Base-by-base conservation (phyloP, 148 eudicot species). In the Selenicereus undatus region DNA sequence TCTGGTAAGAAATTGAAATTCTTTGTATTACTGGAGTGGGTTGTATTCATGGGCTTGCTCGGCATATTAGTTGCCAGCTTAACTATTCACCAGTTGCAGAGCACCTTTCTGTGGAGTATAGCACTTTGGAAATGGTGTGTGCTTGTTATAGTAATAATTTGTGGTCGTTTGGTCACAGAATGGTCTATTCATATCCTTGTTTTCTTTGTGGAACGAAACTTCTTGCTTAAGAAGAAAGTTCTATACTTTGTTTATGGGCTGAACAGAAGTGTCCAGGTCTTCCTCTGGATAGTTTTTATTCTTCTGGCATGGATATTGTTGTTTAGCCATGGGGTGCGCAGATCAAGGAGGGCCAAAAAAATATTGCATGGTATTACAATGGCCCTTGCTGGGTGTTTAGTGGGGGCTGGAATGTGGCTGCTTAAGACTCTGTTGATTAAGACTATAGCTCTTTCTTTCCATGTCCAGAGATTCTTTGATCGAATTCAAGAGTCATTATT, bases 61-160 rank as follows among this genome's bases (percentile, higher is more conserved):
- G 88, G 83, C n/a, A 43, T 88, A 27, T 83, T 93, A 26, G 84
- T 89, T 74, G 39, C 86, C 58, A 93, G 97, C 80, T 78, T 87
- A 78, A 86, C 87, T 7, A 77, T 90, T 35, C 73, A 74, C 21
- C 87, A 65, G 71, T 74, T 91, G 78, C 69, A 76, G 24, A 54
- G 72, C 24, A 7, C 26, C 21, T 26, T 18, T 1, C 13, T 93
- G 22, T 93, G 93, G 94, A 83, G 90, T 58, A 83, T 91, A 78
- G 82, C 69, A 74, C 75, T 95, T 48, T 95, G 97, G 97, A 91
- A 87, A 88, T 95, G 98, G 98, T 89, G 87, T 84, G 92, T 90
- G n/a, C 86, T 93, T 22, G 89, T 80, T 13, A 71, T 90, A 82
- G 97, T 90, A 10, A 82, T 93, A 1, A 83, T 93, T 62, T 93